phyloP scores from a whole-genome alignment of 495 filamentous ascomycete species.

The Evernia prunastri region DNA sequence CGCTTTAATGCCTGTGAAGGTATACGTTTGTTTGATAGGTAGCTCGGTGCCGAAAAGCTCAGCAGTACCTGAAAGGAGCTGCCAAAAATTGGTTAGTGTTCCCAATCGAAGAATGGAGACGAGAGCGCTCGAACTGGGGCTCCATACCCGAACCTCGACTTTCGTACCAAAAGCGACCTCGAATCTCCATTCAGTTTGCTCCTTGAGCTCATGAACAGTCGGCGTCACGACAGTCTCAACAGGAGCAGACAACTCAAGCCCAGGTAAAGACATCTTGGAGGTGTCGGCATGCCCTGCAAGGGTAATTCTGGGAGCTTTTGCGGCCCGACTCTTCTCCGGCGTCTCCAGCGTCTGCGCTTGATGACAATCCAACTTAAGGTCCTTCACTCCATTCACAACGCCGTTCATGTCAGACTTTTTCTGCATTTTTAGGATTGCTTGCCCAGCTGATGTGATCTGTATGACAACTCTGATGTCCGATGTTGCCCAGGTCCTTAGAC shows the following conservation, averaged over 20 bases:
- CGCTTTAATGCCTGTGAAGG: constrained; percentile 74
- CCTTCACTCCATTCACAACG: background rate
- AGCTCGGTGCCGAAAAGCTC: constrained; percentile 97
- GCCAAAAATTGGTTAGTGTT: constrained; percentile 11
- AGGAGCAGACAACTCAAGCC: constrained; percentile 25
- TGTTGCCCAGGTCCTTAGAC: too few species aligned
- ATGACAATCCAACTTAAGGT: background rate
- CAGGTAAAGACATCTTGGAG: constrained; percentile 27
- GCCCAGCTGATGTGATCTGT: background rate
- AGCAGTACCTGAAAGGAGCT: constrained; percentile 74
- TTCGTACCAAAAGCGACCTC: constrained; percentile 65
- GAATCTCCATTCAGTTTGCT: constrained; percentile 80
- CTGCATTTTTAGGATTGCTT: background rate
- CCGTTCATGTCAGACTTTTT: background rate
- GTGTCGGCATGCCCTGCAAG: background rate
- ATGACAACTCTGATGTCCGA: background rate
- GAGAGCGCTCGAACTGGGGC: background rate
- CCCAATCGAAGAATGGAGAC: too few species aligned
- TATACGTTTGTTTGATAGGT: constrained; percentile 70
- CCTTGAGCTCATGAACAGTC: constrained; percentile 36
- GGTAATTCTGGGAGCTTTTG: background rate
- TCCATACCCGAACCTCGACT: constrained; percentile 54
- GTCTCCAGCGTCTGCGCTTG: constrained; percentile 2
- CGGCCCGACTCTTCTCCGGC: constrained; percentile 2
- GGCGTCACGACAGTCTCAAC: constrained; percentile 14